phyloP scores from a whole-genome alignment of 2,329 filamentous ascomycete species.

The Aphanocladium album region DNA sequence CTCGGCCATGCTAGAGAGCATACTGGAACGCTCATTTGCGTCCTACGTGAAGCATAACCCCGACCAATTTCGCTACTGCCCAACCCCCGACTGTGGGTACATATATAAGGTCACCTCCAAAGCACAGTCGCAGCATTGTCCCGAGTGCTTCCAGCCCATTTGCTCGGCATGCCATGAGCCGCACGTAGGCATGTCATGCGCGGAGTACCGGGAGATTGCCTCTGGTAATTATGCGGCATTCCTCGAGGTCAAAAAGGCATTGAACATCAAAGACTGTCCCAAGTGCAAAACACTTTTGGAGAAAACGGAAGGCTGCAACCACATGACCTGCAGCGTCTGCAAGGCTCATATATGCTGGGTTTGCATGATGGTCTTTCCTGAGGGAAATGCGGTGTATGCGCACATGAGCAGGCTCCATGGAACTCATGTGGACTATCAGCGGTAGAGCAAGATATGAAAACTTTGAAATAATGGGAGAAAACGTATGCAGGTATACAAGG shows the following conservation, averaged over 20 bases:
- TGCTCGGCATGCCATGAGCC: conserved; percentile 32
- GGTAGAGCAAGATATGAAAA: no score
- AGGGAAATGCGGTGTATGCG: conserved; percentile 17
- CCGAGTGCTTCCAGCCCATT: conserved; percentile 28
- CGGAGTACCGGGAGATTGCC: conserved; percentile 24
- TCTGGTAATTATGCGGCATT: conserved; percentile 24
- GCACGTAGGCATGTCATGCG: conserved; percentile 31
- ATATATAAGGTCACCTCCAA: conserved; percentile 31
- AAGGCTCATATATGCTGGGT: conserved; percentile 43
- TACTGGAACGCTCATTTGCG: conserved; percentile 32
- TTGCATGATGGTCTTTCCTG: conserved; percentile 34
- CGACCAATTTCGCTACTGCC: conserved; percentile 32
- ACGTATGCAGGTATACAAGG: no score
- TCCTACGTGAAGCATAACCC: conserved; percentile 27
- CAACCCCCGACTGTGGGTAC: conserved; percentile 37
- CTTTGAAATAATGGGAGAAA: no score
- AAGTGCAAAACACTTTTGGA: conserved; percentile 35
- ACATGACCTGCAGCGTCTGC: conserved; percentile 39
- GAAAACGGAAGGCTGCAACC: conserved; percentile 42
- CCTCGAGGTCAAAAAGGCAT: conserved; percentile 25
- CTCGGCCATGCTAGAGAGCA: conserved; percentile 27
- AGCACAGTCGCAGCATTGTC: conserved; percentile 26
- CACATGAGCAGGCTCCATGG: conserved; percentile 23
- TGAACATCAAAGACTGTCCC: conserved; percentile 38
- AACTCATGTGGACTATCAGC: not conserved